Percentiles rank a stretch among this genome's conserved stretches.
phyloP scores from a whole-genome alignment of 2,329 filamentous ascomycete species.

The Pestalotiopsis sp. region DNA sequence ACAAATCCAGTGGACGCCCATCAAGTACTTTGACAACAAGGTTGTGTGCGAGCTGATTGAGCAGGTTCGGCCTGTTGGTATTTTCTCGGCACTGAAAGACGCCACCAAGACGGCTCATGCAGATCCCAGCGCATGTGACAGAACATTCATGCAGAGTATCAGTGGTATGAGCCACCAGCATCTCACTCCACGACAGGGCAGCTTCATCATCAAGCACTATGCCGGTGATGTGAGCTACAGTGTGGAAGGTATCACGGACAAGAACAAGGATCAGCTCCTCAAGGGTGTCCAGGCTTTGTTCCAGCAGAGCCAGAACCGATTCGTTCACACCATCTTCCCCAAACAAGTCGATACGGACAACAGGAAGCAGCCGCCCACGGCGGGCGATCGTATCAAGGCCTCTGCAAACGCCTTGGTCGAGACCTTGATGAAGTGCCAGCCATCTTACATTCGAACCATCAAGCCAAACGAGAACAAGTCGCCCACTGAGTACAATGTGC shows the following conservation, averaged over 20 bases:
- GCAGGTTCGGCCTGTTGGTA: constrained; percentile 83
- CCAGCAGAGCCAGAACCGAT: constrained; percentile 79
- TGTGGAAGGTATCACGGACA: constrained; percentile 96
- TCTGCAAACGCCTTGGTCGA: constrained; percentile 95
- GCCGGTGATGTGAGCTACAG: constrained; percentile 95
- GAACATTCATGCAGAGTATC: constrained; percentile 92
- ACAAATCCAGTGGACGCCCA: constrained; percentile 97
- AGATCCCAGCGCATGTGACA: constrained; percentile 89
- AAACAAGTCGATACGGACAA: constrained; percentile 95
- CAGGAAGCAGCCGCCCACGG: constrained; percentile 88
- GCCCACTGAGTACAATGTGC: constrained; percentile 85
- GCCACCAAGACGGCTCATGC: constrained; percentile 98
- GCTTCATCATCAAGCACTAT: constrained; percentile 99
- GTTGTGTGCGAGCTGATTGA: constrained; percentile 97
- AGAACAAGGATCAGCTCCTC: constrained; percentile 97
- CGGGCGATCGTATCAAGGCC: constrained; percentile 92
- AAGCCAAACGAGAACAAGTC: constrained; percentile 99
- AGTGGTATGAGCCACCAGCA: constrained; percentile 92
- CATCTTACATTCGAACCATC: constrained; percentile 97
- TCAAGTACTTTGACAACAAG: constrained; percentile 99
- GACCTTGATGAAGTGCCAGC: constrained; percentile 95
- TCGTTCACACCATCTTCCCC: constrained; percentile 88
- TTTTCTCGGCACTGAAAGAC: constrained; percentile 96
- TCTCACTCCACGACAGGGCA: constrained; percentile 88
- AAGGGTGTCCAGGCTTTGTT: constrained; percentile 93